phyloP scores from a whole-genome alignment of 805 yeast genomes.

The Clavispora vitiphila region DNA sequence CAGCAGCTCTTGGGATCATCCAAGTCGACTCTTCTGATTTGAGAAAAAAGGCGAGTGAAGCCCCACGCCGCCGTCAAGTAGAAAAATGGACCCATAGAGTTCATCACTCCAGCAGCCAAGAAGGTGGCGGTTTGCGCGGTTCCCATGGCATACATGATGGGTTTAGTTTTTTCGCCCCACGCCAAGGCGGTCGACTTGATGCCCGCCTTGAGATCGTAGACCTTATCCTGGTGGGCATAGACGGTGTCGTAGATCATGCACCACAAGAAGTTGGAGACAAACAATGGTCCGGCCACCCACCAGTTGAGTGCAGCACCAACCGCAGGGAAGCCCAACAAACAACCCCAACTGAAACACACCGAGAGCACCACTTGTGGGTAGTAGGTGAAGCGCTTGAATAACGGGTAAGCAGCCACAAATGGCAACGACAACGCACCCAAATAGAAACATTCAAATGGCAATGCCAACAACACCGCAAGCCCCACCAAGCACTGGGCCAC shows the following conservation, averaged over 20 bases:
- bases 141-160: constrained; percentile 59
- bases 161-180: constrained; percentile 81
- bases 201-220: constrained; percentile 83
- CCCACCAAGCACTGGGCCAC: constrained; percentile 75
- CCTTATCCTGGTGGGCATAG: constrained; percentile 96
- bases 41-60: constrained; percentile 58
- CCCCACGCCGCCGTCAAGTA: constrained; percentile 61
- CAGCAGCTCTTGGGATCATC: constrained; percentile 81
- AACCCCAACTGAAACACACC: constrained; percentile 91
- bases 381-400: constrained; percentile 90
- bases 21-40: constrained; percentile 71
- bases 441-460: constrained; percentile 79
- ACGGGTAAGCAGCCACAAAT: constrained; percentile 81
- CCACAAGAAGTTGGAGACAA: constrained; percentile 78
- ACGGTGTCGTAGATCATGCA: constrained; percentile 94
- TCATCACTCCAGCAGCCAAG: constrained; percentile 63
- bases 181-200: constrained; percentile 92
- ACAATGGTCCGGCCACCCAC: constrained; percentile 73
- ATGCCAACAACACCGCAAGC: constrained; percentile 57
- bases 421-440: constrained; percentile 79
- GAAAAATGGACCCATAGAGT: constrained; percentile 86
- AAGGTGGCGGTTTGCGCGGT: constrained; percentile 62
- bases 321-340: constrained; percentile 91
- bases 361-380: constrained; percentile 87
- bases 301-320: constrained; percentile 76